Evolutionary conservation across 768 basidiomycete genomes (phyloP), one percentile per base, ranked within the genome.

Genomic region (Chalciporus chontae): DNA sequence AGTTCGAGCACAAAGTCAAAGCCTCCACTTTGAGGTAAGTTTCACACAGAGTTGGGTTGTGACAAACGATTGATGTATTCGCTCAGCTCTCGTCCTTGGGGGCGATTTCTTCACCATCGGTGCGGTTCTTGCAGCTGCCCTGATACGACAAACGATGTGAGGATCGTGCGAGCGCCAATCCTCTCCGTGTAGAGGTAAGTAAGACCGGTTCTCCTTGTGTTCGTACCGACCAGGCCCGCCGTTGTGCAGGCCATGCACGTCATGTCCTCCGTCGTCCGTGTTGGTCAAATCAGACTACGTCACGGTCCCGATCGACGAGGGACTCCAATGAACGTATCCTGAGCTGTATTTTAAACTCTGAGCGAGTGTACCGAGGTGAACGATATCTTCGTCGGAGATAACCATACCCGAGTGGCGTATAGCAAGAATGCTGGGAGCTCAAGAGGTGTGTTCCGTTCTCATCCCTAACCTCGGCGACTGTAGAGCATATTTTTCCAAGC

Each of bases 81-180:
- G 29, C 7, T 48, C 29, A 85, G 93, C 91, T 4, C 72, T 98
- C 40, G 80, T 99, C 40, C 78, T 98, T 36, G 90, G 89, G 15
- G 96, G 96, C 17, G 96, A 99, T 71, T 99, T 95, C 74, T 99
- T 93, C 73, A 98, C 96, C n/a, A n/a, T n/a, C 3, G 93, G 90
- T 13, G 74, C 91, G 14, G 91, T 94, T 8, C 77, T 99, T 17
- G 85, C 94, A 8, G 79, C 87, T 31, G 84, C 94, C 4, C 71
- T 99, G 52, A 15, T 90, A 74, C 56, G 67, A 75, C 7, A 75
- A 80, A 48, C 58, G 84, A 45, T 62, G 64, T 11, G 66, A 66
- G n/a, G 81, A 86, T 54, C 72, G 77, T 24, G 62, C 71, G 8
- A 79, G 73, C 31, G 71, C 75, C 39, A 96, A 99, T 60, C 71